phyloP scores from a whole-genome alignment of 2,329 filamentous ascomycete genomes.

The Westerdykella ornata region DNA sequence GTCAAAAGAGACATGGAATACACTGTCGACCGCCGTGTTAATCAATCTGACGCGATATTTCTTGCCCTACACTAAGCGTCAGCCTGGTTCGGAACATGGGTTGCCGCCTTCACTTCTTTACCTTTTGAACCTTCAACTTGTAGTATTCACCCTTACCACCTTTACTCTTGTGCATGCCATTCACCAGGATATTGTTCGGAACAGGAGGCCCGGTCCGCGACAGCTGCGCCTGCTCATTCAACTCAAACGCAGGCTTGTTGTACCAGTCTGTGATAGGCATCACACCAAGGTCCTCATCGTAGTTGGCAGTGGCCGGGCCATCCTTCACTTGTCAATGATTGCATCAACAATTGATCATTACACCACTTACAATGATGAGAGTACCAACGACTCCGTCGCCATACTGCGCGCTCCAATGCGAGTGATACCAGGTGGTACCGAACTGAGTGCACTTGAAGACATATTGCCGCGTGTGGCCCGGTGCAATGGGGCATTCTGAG shows the following conservation, averaged over 20 bases:
- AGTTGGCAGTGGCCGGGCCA: slow-evolving; percentile 40
- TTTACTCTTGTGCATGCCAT: slow-evolving; percentile 51
- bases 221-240: slow-evolving; percentile 26
- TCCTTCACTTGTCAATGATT: slow-evolving; percentile 15
- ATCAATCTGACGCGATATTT: slow-evolving; percentile 54
- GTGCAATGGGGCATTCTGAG: slow-evolving; percentile 60
- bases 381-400: slow-evolving; percentile 39
- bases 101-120: neutral
- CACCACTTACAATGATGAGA: slow-evolving; percentile 28
- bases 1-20: slow-evolving; percentile 34
- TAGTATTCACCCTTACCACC: slow-evolving; percentile 33
- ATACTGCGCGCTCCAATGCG: slow-evolving; percentile 40
- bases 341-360: neutral
- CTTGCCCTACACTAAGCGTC: slow-evolving; percentile 34
- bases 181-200: slow-evolving; percentile 45
- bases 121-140: slow-evolving; percentile 34
- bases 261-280: slow-evolving; percentile 61
- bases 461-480: slow-evolving; percentile 52
- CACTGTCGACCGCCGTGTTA: slow-evolving; percentile 43
- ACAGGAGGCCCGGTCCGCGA: slow-evolving; percentile 31
- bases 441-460: slow-evolving; percentile 49
- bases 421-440: slow-evolving; percentile 42
- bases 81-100: slow-evolving; percentile 1
- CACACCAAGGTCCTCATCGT: slow-evolving; percentile 56
- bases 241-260: slow-evolving; percentile 33